These are phyloP conservation scores for Dacryopinax primogenitus DNA, from an alignment of 768 basidiomycete species.

Conservation along the genomic window DNA sequence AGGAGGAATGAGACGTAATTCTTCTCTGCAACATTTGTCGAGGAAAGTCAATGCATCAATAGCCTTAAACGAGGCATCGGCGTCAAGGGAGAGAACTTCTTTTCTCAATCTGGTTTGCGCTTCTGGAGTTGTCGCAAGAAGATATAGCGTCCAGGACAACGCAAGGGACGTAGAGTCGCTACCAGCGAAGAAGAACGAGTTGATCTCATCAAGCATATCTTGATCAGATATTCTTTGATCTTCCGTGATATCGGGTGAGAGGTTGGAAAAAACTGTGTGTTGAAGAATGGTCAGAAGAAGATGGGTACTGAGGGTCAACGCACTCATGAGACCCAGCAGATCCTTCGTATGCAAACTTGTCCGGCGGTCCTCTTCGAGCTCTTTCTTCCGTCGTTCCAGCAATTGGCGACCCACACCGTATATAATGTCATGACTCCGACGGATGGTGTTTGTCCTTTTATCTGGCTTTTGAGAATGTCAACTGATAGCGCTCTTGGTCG, in stretches of 20 bases:
- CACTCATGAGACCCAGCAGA: conserved; percentile 39
- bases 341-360: conserved; percentile 31
- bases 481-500: no score
- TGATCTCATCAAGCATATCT: conserved; percentile 1
- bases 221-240: conserved; percentile 20
- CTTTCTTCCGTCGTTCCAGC: conserved; percentile 33
- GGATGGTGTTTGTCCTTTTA: conserved; percentile 30
- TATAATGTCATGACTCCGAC: conserved; percentile 32
- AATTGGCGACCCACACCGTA: conserved; percentile 33
- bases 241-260: conserved; percentile 10
- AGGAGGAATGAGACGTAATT: background rate
- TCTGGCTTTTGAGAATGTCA: conserved; percentile 31
- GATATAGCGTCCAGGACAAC: background rate
- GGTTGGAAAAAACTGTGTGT: background rate
- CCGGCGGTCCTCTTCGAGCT: conserved; percentile 23
- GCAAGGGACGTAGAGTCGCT: background rate
- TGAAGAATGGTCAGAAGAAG: background rate
- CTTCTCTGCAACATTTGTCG: background rate
- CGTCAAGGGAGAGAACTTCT: background rate
- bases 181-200: conserved; percentile 1
- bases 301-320: conserved; percentile 17
- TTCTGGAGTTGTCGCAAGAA: background rate
- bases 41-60: background rate
- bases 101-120: background rate
- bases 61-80: background rate